A percentile compares a stretch with the other conserved stretches of the same genome.
Evolutionary conservation across 306 rosid genomes (phyloP).

Genomic region (Glycine latifolia): DNA sequence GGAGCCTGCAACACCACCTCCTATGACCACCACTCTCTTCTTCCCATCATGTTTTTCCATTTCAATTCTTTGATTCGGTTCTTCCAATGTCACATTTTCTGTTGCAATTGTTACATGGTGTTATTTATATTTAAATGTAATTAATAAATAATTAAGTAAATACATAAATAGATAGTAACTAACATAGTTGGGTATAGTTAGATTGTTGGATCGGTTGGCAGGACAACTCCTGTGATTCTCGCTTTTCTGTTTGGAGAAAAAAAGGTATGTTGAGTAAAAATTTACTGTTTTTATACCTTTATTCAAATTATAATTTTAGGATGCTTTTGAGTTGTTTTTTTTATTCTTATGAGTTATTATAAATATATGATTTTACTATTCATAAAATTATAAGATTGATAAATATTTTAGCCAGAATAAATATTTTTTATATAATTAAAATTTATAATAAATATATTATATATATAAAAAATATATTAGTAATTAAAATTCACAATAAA

Average conservation of each 20-base stretch:
- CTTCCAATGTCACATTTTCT: neutral
- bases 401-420: no score
- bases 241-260: neutral
- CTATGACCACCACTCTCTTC: slow-evolving; percentile 67
- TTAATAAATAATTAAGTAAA: neutral
- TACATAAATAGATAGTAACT: neutral
- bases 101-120: neutral
- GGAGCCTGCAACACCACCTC: slow-evolving; percentile 87
- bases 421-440: no score
- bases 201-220: neutral
- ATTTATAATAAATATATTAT: no score
- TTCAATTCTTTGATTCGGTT: slow-evolving; percentile 1
- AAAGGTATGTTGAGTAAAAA: neutral
- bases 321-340: neutral
- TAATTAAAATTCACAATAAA: no score
- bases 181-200: neutral
- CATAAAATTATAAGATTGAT: no score
- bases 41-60: slow-evolving; percentile 37
- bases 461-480: no score
- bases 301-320: neutral
- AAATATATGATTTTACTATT: no score
- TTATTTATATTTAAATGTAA: neutral
- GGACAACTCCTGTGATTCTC: neutral
- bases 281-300: neutral
- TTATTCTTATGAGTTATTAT: no score